Base-by-base conservation (phyloP, 1,284 basidiomycete species). In the Sanghuangporus sanghuang region DNA sequence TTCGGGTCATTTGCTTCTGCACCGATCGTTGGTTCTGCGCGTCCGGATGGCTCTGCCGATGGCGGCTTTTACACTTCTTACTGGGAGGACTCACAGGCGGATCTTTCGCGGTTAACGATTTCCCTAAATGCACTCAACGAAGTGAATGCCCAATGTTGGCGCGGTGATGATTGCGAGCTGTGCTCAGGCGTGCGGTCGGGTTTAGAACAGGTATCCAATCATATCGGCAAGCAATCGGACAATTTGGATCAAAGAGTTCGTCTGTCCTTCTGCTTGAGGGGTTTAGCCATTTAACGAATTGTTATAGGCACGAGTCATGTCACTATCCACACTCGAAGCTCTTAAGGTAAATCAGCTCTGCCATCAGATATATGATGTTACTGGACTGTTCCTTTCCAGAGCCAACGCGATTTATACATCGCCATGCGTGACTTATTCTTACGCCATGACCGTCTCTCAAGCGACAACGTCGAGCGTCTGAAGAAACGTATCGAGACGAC, bases 341-440 rank as follows among this genome's bases (percentile, higher is more conserved):
- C 71, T 93, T 66, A 93, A 93, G 82, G 90, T 89, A 64, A 68
- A 71, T 58, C 38, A 27, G 39, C 35, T 18, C 16, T 7, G 7
- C 16, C 44, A 46, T 46, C n/a, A n/a, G 44, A n/a, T 46, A n/a
- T n/a, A 46, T 14, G 44, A 18, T 3, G 5, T 32, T 32, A n/a
- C 16, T 46, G 16, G 8, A 46, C n/a, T 27, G 32, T 62, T 36
- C 16, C 27, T 21, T 44, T 21, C 48, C 77, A 94, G 86, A 77
- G 78, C 57, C 93, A 97, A 73, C 85, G 95, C 48, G 95, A 98
- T 71, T 79, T 97, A 3, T 96, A 95, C 73, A 78, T 92, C 49
- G 87, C 92, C 7, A 88, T 90, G 73, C 85, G 91, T 21, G 93
- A 95, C 69, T 79, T 96, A 3, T 91, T 96, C 71, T 78, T 86